These are phyloP conservation scores for Alternaria triticimaculans DNA, from an alignment of 2,329 filamentous ascomycete species.

Conservation along the genomic window DNA sequence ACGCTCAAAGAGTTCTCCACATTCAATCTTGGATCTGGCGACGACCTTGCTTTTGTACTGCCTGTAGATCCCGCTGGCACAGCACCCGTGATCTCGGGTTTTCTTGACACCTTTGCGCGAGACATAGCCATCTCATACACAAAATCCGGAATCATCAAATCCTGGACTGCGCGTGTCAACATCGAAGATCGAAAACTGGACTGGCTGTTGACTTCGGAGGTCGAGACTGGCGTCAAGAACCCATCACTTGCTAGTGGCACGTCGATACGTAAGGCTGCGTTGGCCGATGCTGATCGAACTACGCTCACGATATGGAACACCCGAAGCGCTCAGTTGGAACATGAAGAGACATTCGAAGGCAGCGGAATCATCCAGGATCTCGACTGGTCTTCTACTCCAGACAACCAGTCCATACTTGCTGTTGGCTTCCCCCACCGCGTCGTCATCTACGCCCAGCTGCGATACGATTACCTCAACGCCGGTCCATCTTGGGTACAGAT, in stretches of 20 bases:
- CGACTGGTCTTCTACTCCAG: conserved; percentile 92
- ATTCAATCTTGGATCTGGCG: conserved; percentile 68
- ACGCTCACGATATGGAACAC: conserved; percentile 92
- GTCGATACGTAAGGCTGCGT: conserved; percentile 82
- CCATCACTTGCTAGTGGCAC: conserved; percentile 84
- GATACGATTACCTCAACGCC: conserved; percentile 89
- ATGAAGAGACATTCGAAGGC: conserved; percentile 74
- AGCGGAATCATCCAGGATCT: conserved; percentile 82
- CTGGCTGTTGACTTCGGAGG: conserved; percentile 81
- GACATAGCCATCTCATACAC: conserved; percentile 90
- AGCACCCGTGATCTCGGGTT: conserved; percentile 72
- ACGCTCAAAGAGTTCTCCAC: conserved; percentile 71
- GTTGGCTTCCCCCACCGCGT: conserved; percentile 92
- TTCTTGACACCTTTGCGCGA: conserved; percentile 83
- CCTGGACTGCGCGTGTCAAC: conserved; percentile 83
- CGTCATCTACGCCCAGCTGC: conserved; percentile 81
- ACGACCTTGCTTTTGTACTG: conserved; percentile 66
- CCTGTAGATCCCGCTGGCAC: conserved; percentile 88
- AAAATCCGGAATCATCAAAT: conserved; percentile 73
- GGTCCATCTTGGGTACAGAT: conserved; percentile 90
- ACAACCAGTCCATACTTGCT: conserved; percentile 85
- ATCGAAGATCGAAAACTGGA: conserved; percentile 66
- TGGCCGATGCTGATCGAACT: conserved; percentile 76
- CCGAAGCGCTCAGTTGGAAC: conserved; percentile 79
- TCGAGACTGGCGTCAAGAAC: conserved; percentile 76